These are phyloP conservation scores for Dioszegia aurantiaca DNA, from an alignment of 768 basidiomycete genomes.

Conservation along the genomic window DNA sequence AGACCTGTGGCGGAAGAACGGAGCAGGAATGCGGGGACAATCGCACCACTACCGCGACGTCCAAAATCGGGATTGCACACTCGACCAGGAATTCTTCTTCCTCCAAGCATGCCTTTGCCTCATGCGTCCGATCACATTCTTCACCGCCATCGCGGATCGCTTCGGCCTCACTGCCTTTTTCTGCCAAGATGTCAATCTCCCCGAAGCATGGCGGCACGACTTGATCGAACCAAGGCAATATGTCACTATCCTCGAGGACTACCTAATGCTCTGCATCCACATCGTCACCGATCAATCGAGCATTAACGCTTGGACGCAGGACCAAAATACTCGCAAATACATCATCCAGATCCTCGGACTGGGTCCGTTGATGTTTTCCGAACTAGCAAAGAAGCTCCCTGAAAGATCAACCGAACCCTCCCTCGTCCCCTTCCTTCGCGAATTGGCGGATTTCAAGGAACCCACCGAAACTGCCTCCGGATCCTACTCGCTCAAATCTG, in stretches of 20 bases:
- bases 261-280: conserved; percentile 80
- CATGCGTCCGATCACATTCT: conserved; percentile 70
- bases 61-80: conserved; percentile 89
- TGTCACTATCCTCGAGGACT: conserved; percentile 76
- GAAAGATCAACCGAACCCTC: conserved; percentile 83
- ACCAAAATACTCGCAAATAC: conserved; percentile 69
- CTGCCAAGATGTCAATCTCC: conserved; percentile 50
- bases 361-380: conserved; percentile 82
- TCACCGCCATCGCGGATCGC: conserved; percentile 83
- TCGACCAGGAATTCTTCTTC: conserved; percentile 91
- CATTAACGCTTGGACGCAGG: conserved; percentile 66
- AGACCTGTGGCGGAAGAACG: conserved; percentile 96
- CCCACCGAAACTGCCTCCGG: conserved; percentile 77
- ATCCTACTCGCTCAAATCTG: conserved; percentile 81
- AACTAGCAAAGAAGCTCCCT: conserved; percentile 83
- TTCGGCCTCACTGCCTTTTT: conserved; percentile 81
- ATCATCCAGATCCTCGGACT: conserved; percentile 87
- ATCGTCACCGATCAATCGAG: conserved; percentile 78
- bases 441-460: conserved; percentile 76
- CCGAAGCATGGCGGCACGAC: conserved; percentile 23
- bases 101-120: conserved; percentile 79
- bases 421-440: conserved; percentile 72
- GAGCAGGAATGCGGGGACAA: conserved; percentile 91
- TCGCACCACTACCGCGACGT: conserved; percentile 93
- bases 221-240: conserved; percentile 31